phyloP scores from a whole-genome alignment of 352 stramenopile genomes.

The Peronospora farinosa region DNA sequence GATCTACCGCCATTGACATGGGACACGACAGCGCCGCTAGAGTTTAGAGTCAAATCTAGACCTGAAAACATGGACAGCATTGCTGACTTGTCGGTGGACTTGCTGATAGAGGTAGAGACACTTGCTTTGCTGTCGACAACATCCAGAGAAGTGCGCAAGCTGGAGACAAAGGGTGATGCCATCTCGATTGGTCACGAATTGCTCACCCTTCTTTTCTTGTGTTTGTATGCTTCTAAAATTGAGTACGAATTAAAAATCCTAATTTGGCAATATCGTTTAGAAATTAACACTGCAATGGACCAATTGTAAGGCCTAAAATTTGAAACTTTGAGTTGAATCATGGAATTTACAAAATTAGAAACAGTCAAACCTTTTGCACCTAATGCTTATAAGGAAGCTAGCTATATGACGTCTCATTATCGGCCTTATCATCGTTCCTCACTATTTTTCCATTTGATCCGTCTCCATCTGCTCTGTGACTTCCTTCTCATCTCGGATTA shows the following conservation, averaged over 20 bases:
- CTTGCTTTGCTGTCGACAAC: slow-evolving; percentile 5
- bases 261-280: too few relatives aligned
- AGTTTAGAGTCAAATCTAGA: slow-evolving; percentile 45
- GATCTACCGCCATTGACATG: slow-evolving; percentile 13
- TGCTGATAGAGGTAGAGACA: neutral
- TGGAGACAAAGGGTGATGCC: slow-evolving; percentile 40
- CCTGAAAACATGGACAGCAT: slow-evolving; percentile 58
- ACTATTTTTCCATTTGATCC: slow-evolving; percentile 3
- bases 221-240: too few relatives aligned
- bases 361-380: too few relatives aligned
- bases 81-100: slow-evolving; percentile 12
- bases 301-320: too few relatives aligned
- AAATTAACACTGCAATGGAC: too few relatives aligned
- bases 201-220: too few relatives aligned
- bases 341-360: too few relatives aligned
- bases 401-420: neutral
- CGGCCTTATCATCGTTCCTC: slow-evolving; percentile 3
- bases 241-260: too few relatives aligned
- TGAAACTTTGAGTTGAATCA: too few relatives aligned
- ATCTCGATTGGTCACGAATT: slow-evolving; percentile 13
- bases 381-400: too few relatives aligned
- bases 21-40: slow-evolving; percentile 17
- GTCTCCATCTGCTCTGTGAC: slow-evolving; percentile 2
- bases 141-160: slow-evolving; percentile 30
- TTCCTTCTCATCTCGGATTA: slow-evolving; percentile 3